Evolutionary conservation across 768 basidiomycete genomes (phyloP), one percentile per base, ranked within the genome.

Genomic region (Lactifluus subvellereus): DNA sequence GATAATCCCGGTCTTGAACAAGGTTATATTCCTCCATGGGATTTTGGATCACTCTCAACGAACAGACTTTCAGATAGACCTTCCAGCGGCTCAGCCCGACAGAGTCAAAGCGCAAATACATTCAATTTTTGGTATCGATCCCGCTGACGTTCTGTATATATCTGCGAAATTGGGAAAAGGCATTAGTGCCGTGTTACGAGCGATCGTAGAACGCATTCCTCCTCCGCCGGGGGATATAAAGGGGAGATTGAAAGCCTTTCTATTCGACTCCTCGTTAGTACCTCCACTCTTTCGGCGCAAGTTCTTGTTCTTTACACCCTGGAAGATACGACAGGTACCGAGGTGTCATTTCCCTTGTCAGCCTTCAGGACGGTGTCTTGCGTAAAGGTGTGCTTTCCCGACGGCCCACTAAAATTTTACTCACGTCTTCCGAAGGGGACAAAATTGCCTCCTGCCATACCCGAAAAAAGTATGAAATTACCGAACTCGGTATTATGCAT

Each of bases 121-220:
- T 67, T 77, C 88, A 10, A 89, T 88, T 2, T 89, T 98, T 60
- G 92, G 89, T 40, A 84, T 93, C 42, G 80, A 91, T 64, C 86
- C 86, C 2, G 76, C 76, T 6, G 85, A 90, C 49, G 83, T 94
- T 60, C 75, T 99, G 42, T 79, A 77, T 27, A 89, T 98, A 65
- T 94, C 91, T 59, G 97, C 97, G 13, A 99, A 99, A 76, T 92
- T 91, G 9, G 97, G 97, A 2, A 72, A 82, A 67, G 94, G 94
- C 37, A 87, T 96, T 7, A 83, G 88, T 45, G 74, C 76, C 5
- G 86, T 99, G 2, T 77, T 99, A 51, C 76, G 82, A 62, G 90
- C 90, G 18, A 89, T 98, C 58, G 76, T 97, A 16, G 82, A 89
- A 59, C 84, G 88, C 27, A 85, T 98, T 68, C 95, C 96, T 3